Conservation (phyloP, 768 basidiomycete species). For the Podaxis mareebaensis region DNA sequence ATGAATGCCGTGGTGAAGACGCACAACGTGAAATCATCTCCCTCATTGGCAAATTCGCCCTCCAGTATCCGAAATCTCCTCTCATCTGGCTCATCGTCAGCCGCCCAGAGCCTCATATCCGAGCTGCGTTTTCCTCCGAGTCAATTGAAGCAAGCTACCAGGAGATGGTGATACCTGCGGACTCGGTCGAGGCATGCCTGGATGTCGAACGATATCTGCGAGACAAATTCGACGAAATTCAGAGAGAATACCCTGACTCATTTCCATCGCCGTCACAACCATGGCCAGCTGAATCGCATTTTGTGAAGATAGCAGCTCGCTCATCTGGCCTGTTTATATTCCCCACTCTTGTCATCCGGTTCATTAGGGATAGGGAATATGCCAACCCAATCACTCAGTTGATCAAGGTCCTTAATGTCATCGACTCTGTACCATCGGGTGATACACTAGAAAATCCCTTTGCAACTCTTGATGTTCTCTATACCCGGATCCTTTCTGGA, state of each 20-base stretch:
- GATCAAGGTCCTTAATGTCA: slow-evolving; percentile 3
- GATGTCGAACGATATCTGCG: slow-evolving; percentile 22
- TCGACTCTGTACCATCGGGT: not conserved
- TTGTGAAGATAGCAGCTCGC: slow-evolving; percentile 19
- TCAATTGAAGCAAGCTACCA: not conserved
- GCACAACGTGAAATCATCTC: slow-evolving; percentile 20
- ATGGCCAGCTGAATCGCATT: slow-evolving; percentile 21
- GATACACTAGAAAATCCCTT: not conserved
- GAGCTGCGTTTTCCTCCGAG: not conserved
- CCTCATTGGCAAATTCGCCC: slow-evolving; percentile 8
- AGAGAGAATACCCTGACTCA: not conserved
- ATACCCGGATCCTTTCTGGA: slow-evolving; percentile 3
- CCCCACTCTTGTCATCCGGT: slow-evolving; percentile 23
- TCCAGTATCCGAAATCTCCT: slow-evolving; percentile 9
- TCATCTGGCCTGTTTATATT: slow-evolving; percentile 29
- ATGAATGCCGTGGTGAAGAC: slow-evolving; percentile 23
- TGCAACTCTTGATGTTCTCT: slow-evolving; percentile 11
- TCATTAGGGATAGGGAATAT: slow-evolving; percentile 16
- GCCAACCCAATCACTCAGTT: slow-evolving; percentile 4
- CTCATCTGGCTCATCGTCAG: slow-evolving; percentile 29
- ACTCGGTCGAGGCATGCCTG: slow-evolving; percentile 15
- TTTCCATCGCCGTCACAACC: slow-evolving; percentile 2
- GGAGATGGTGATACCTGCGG: slow-evolving; percentile 7
- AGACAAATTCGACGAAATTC: slow-evolving; percentile 16
- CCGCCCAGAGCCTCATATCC: slow-evolving; percentile 28